Conservation (phyloP, 345 rosid species). For the Odontarrhena argentea region DNA sequence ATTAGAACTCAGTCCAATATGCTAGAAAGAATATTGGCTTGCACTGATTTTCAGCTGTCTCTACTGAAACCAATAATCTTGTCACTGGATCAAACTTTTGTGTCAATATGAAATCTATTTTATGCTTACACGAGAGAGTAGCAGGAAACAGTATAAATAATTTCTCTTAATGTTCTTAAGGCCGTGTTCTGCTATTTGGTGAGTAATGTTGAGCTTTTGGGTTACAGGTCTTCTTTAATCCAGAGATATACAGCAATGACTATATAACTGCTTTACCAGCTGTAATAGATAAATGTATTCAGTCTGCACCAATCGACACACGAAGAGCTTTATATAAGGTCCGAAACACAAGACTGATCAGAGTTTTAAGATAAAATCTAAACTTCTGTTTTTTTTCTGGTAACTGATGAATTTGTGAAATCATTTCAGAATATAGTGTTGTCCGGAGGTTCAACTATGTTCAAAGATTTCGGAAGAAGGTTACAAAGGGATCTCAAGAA, state of each 20-base stretch:
- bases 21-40: background rate
- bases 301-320: conserved; percentile 97
- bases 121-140: conserved; percentile 1
- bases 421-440: conserved; percentile 84
- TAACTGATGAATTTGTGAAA: conserved; percentile 34
- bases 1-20: background rate
- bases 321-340: conserved; percentile 98
- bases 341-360: conserved; percentile 17
- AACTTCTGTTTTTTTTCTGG: background rate
- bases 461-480: conserved; percentile 96
- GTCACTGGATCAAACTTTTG: no score
- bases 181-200: conserved; percentile 16
- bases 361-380: background rate
- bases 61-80: background rate
- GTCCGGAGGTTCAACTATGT: conserved; percentile 99
- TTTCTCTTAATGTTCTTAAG: conserved; percentile 9
- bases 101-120: background rate
- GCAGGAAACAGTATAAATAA: background rate
- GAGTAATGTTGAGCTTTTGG: conserved; percentile 36
- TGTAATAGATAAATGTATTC: conserved; percentile 92
- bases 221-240: conserved; percentile 83
- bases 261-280: conserved; percentile 75
- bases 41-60: background rate
- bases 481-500: conserved; percentile 95
- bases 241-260: conserved; percentile 87